These are phyloP conservation scores for Exutisphaerella laricina DNA, from an alignment of 2,329 filamentous ascomycete genomes.

Conservation along the genomic window DNA sequence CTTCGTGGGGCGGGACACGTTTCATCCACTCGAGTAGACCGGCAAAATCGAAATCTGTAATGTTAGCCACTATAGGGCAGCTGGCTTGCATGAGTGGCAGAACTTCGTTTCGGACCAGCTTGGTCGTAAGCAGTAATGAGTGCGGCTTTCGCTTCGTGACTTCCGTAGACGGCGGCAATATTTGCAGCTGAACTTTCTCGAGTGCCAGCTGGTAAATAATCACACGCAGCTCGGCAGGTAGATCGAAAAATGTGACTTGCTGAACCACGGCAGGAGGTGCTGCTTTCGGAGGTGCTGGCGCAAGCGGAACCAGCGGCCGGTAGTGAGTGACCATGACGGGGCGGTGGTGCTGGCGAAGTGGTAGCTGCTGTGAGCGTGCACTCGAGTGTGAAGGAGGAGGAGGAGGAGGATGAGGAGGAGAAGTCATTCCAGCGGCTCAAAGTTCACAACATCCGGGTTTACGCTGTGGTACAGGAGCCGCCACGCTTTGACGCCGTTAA, in stretches of 20 bases:
- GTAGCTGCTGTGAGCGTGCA: not conserved
- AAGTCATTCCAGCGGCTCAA: not conserved
- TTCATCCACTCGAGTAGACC: conserved; percentile 27
- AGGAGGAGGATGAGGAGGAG: conserved; percentile 3
- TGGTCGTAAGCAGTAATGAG: conserved; percentile 23
- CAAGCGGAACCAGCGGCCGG: conserved; percentile 12
- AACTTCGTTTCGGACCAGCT: conserved; percentile 30
- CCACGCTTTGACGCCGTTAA: conserved; percentile 1
- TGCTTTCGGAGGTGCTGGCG: conserved; percentile 16
- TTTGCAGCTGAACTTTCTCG: conserved; percentile 27
- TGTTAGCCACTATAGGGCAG: conserved; percentile 26
- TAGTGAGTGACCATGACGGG: conserved; percentile 11
- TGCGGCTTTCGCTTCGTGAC: conserved; percentile 20
- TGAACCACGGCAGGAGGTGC: conserved; percentile 9
- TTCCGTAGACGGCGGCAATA: conserved; percentile 22
- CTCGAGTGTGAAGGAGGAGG: not conserved
- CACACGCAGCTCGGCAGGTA: conserved; percentile 31
- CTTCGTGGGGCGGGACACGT: conserved; percentile 27
- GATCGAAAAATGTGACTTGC: conserved; percentile 26
- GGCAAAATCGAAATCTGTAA: conserved; percentile 32
- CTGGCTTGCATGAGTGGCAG: conserved; percentile 29
- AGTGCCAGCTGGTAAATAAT: conserved; percentile 31
- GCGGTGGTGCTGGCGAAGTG: not conserved
- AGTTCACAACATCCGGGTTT: not conserved
- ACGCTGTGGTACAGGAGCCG: conserved; percentile 1